These are phyloP conservation scores for Mitragyna speciosa DNA, from an alignment of 257 asterid species.

Conservation along the genomic window DNA sequence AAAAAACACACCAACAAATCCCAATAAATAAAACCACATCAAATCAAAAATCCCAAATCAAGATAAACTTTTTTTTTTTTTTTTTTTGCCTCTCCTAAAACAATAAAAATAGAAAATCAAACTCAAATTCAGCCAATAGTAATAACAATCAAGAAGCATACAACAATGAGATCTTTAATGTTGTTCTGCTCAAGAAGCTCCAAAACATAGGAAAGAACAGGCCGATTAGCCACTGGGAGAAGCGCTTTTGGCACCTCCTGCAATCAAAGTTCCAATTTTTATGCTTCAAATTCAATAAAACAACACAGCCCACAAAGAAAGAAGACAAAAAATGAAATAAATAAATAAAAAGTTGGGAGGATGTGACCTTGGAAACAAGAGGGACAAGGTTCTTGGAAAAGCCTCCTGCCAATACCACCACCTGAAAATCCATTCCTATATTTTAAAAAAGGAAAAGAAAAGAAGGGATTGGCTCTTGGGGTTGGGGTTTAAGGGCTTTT, in stretches of 20 bases:
- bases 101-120: background rate
- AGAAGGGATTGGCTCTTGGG: too few relatives aligned
- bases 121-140: background rate
- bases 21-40: background rate
- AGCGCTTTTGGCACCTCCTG: slow-evolving; percentile 92
- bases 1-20: background rate
- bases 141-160: background rate
- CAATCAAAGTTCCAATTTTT: slow-evolving; percentile 12
- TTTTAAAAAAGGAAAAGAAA: too few relatives aligned
- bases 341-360: background rate
- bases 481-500: too few relatives aligned
- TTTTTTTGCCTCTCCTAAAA: background rate
- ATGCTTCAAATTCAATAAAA: slow-evolving; percentile 2
- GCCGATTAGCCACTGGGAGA: slow-evolving; percentile 85
- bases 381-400: slow-evolving; percentile 78
- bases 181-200: slow-evolving; percentile 83
- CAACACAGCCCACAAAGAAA: background rate
- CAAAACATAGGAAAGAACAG: slow-evolving; percentile 74
- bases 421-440: slow-evolving; percentile 77
- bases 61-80: too few relatives aligned
- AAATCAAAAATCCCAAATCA: background rate
- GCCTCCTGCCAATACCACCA: slow-evolving; percentile 92
- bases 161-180: slow-evolving; percentile 57
- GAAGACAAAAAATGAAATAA: background rate
- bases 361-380: slow-evolving; percentile 76